Evolutionary conservation across 495 filamentous ascomycete genomes (phyloP).

Genomic region (Neurospora sp.): DNA sequence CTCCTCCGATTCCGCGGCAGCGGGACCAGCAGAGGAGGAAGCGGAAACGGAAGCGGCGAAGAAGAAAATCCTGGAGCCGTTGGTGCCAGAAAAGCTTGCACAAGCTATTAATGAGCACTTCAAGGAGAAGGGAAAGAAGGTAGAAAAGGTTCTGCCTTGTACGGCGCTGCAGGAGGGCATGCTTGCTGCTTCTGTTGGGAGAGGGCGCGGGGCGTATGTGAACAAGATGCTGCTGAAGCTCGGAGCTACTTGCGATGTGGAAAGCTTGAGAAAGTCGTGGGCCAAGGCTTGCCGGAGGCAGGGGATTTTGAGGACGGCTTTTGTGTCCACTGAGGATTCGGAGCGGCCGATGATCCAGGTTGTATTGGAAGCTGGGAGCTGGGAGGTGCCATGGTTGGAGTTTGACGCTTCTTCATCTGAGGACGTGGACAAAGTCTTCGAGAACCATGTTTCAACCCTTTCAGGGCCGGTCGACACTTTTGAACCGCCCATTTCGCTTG

Average conservation of each 20-base stretch:
- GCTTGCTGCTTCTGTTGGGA: constrained; percentile 44
- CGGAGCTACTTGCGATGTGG: background rate
- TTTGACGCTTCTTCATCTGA: constrained; percentile 7
- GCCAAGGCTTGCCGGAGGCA: constrained; percentile 42
- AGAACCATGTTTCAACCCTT: constrained; percentile 16
- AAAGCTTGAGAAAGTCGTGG: constrained; percentile 33
- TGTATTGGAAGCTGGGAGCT: constrained; percentile 27
- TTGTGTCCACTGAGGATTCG: constrained; percentile 41
- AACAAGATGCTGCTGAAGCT: constrained; percentile 37
- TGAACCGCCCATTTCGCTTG: constrained; percentile 29
- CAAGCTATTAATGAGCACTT: constrained; percentile 25
- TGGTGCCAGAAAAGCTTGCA: constrained; percentile 30
- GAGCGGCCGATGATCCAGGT: constrained; percentile 49
- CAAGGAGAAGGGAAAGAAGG: constrained; percentile 16
- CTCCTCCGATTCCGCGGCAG: background rate
- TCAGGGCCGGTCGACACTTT: constrained; percentile 21
- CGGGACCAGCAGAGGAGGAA: background rate
- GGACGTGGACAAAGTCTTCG: constrained; percentile 1
- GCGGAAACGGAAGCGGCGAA: background rate
- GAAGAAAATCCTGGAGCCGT: constrained; percentile 1
- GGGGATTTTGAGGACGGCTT: constrained; percentile 54
- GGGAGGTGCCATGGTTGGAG: constrained; percentile 22
- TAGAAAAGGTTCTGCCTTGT: constrained; percentile 58
- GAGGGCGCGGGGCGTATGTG: constrained; percentile 26
- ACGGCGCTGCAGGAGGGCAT: constrained; percentile 77